Conservation (phyloP, 371 early-diverging fungal species). For the Zychaea mexicana region DNA sequence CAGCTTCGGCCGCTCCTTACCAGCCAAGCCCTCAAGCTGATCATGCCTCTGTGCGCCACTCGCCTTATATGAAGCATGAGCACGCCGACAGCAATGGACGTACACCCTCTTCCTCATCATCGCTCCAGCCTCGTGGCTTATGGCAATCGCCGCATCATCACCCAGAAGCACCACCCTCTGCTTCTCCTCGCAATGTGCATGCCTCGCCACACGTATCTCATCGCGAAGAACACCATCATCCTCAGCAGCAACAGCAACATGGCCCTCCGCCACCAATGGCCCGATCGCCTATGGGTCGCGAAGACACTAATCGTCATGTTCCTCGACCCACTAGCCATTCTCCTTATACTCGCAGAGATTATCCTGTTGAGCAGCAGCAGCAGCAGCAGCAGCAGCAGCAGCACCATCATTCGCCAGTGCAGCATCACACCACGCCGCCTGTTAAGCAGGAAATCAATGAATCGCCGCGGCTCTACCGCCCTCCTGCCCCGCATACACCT, state of each 20-base stretch:
- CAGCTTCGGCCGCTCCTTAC: conserved; percentile 13
- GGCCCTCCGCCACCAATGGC: background rate
- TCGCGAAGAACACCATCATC: conserved; percentile 5
- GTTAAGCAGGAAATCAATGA: background rate
- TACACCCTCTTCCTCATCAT: background rate
- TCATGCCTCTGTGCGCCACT: conserved; percentile 4
- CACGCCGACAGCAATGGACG: conserved; percentile 1
- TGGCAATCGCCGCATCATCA: conserved; percentile 22
- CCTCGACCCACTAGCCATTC: conserved; percentile 2
- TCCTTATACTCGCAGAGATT: conserved; percentile 14
- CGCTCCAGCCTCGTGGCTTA: conserved; percentile 11
- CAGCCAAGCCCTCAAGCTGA: conserved; percentile 7
- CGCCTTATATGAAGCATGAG: conserved; percentile 9
- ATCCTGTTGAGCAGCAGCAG: background rate
- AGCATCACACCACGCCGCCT: background rate
- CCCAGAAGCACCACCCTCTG: conserved; percentile 14
- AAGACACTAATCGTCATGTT: conserved; percentile 2
- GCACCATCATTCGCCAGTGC: background rate
- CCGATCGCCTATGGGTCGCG: conserved; percentile 7
- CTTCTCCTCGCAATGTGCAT: conserved; percentile 6
- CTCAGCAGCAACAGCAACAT: too few species aligned
- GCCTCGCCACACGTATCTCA: background rate
- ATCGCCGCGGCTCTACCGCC: conserved; percentile 1
- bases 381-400: background rate
- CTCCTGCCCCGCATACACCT: background rate